Evolutionary conservation across 805 yeast genomes (phyloP).

Genomic region (Cyberlindnera euphorbiae): DNA sequence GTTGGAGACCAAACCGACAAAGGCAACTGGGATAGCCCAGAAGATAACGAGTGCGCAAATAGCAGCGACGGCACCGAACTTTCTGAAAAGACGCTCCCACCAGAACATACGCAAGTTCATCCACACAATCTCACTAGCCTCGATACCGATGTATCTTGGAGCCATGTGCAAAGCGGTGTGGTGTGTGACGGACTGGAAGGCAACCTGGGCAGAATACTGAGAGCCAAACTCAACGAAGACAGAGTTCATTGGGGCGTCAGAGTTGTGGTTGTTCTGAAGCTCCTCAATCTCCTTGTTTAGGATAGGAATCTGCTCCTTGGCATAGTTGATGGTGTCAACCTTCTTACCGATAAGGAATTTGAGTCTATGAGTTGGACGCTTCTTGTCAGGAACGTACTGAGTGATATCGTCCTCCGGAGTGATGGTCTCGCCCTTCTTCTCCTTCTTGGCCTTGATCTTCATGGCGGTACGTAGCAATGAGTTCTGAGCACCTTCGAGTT

Average conservation of each 20-base stretch:
- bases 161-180: constrained; percentile 61
- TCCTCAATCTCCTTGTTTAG: constrained; percentile 51
- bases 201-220: constrained; percentile 72
- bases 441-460: constrained; percentile 57
- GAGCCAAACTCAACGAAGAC: constrained; percentile 74
- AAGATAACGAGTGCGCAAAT: constrained; percentile 51
- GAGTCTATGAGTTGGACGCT: constrained; percentile 57
- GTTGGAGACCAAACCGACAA: constrained; percentile 72
- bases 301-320: constrained; percentile 51
- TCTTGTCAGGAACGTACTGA: constrained; percentile 57
- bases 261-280: constrained; percentile 47
- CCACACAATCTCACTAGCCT: constrained; percentile 65
- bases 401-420: constrained; percentile 44
- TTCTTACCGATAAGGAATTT: constrained; percentile 48
- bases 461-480: constrained; percentile 55
- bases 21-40: constrained; percentile 79
- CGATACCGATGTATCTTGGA: constrained; percentile 59
- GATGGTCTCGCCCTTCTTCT: constrained; percentile 53
- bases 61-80: constrained; percentile 45
- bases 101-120: constrained; percentile 69
- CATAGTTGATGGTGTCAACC: constrained; percentile 56
- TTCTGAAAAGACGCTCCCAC: constrained; percentile 68
- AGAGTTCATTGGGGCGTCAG: constrained; percentile 64
- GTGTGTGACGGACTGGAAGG: constrained; percentile 56
- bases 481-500: constrained; percentile 65